Conservation (phyloP, 139 green algal genomes). For the Diplosphaera chodatii region DNA sequence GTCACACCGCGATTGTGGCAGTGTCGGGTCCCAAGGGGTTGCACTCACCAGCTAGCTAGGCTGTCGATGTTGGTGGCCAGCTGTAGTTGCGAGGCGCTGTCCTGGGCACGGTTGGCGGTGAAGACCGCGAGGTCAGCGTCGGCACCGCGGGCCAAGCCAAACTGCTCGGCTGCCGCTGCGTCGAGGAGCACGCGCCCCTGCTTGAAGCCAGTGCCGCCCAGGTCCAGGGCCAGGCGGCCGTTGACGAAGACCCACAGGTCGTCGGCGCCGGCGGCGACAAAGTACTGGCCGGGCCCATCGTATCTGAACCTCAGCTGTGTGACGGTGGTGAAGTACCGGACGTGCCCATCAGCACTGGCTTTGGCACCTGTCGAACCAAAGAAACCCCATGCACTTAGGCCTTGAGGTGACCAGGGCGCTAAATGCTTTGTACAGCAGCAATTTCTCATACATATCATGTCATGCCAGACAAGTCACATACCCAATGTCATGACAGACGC, state of each 20-base stretch:
- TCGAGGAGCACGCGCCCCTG: neutral
- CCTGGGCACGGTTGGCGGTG: neutral
- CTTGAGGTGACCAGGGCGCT: too few relatives aligned
- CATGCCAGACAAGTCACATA: too few relatives aligned
- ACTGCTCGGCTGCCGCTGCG: too few relatives aligned
- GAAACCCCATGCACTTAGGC: too few relatives aligned
- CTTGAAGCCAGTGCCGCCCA: neutral
- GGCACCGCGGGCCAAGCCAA: neutral
- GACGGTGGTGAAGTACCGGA: neutral
- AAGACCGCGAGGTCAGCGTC: neutral
- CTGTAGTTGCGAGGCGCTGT: neutral
- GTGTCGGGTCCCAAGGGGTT: too few relatives aligned
- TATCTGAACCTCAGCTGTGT: neutral
- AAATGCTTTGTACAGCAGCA: too few relatives aligned
- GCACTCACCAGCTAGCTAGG: neutral
- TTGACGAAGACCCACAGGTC: neutral
- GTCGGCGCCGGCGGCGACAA: neutral
- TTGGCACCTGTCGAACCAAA: too few relatives aligned
- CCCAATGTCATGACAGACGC: too few relatives aligned
- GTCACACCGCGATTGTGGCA: too few relatives aligned
- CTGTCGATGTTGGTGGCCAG: neutral
- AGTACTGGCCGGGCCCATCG: neutral
- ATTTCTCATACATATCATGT: too few relatives aligned
- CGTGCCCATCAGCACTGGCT: neutral
- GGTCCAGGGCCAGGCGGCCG: neutral